Evolutionary conservation across 495 filamentous ascomycete species (phyloP).

Genomic region (Tuber magnatum): DNA sequence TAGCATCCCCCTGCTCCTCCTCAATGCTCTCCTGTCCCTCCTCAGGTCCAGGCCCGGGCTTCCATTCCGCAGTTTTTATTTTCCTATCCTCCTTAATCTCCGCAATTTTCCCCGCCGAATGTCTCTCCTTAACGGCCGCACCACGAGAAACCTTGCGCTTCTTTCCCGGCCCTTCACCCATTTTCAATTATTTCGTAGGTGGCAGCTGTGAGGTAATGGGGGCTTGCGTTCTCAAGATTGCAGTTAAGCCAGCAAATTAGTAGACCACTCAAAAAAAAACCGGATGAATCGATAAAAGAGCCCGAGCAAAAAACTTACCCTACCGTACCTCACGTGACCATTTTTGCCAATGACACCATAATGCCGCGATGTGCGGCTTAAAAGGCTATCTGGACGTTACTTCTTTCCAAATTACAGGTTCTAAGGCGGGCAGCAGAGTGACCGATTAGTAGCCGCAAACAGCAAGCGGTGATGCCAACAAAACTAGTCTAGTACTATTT

Average conservation of each 20-base stretch:
- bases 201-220: neutral
- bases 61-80: neutral
- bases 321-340: neutral
- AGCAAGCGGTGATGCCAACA: no score
- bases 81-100: slow-evolving; percentile 8
- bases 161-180: slow-evolving; percentile 27
- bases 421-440: no score
- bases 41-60: neutral
- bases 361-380: slow-evolving; percentile 2
- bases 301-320: neutral
- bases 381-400: neutral
- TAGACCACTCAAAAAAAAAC: neutral
- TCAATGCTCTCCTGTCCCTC: slow-evolving; percentile 8
- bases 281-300: no score
- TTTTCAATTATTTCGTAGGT: neutral
- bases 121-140: neutral
- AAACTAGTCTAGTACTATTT: no score
- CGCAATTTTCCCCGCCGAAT: neutral
- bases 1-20: slow-evolving; percentile 8
- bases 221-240: neutral
- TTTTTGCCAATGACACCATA: neutral
- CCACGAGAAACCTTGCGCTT: slow-evolving; percentile 26
- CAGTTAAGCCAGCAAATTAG: neutral
- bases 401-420: neutral
- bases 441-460: no score